A percentile compares a stretch with the other conserved stretches of the same genome.
phyloP scores from a whole-genome alignment of 2,329 filamentous ascomycete genomes.

The Botrytis tulipae region DNA sequence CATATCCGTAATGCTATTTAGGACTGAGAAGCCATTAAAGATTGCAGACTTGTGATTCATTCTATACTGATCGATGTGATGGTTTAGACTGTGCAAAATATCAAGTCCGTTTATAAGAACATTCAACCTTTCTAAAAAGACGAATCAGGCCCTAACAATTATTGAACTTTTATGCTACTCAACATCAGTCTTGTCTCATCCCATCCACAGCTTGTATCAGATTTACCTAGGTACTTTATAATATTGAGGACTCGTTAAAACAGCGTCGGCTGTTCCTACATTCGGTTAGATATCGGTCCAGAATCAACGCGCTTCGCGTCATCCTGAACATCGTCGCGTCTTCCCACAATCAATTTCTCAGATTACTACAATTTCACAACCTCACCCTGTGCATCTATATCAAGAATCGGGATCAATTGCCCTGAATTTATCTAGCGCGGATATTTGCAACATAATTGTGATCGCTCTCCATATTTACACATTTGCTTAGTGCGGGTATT shows the following conservation, averaged over 20 bases:
- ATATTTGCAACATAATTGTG: background rate
- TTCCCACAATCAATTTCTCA: slow-evolving; percentile 5
- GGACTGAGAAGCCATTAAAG: background rate
- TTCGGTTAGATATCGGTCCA: background rate
- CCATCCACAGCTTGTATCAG: background rate
- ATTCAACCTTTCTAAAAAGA: background rate
- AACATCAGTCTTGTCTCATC: background rate
- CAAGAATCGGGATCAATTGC: background rate
- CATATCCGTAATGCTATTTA: background rate
- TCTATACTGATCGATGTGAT: background rate
- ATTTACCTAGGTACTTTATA: background rate
- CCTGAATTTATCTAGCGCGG: too few relatives aligned
- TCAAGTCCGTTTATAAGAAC: background rate
- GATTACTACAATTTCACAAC: background rate
- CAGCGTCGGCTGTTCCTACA: background rate
- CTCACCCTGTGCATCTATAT: background rate
- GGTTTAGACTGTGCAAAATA: too few relatives aligned
- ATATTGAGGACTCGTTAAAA: background rate
- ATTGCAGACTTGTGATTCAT: background rate
- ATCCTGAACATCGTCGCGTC: slow-evolving; percentile 12
- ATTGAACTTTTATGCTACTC: background rate
- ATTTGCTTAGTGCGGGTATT: background rate
- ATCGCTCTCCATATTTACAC: background rate
- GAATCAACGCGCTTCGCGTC: slow-evolving; percentile 10
- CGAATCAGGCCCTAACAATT: background rate